Evolutionary conservation across 179 eudicot genomes (phyloP).

Genomic region (Amaranthus tricolor): DNA sequence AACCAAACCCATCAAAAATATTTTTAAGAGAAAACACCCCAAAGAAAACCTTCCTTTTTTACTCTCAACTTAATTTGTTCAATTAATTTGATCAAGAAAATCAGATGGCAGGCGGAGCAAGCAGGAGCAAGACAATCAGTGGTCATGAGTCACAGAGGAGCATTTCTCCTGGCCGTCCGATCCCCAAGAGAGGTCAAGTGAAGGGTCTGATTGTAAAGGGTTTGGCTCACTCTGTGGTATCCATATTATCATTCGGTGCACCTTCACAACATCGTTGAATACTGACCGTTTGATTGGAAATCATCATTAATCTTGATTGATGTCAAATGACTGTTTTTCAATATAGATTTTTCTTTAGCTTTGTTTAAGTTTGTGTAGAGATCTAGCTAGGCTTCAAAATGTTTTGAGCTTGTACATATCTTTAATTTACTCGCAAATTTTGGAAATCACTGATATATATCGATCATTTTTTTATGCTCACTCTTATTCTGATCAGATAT

Average conservation of each 20-base stretch:
- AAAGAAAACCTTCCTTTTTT: not conserved
- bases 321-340: too few relatives aligned
- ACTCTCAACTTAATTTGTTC: not conserved
- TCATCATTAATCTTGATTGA: too few relatives aligned
- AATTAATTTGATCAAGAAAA: not conserved
- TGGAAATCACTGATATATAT: too few relatives aligned
- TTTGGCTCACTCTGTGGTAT: constrained; percentile 8
- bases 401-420: too few relatives aligned
- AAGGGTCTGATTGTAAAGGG: constrained; percentile 3
- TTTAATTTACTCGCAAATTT: too few relatives aligned
- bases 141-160: constrained; percentile 12
- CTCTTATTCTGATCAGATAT: too few relatives aligned
- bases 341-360: too few relatives aligned
- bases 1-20: too few relatives aligned
- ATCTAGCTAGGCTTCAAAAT: too few relatives aligned
- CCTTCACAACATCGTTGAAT: not conserved
- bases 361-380: too few relatives aligned
- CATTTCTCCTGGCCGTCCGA: not conserved
- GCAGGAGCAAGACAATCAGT: not conserved
- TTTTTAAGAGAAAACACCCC: not conserved
- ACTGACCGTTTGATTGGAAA: not conserved
- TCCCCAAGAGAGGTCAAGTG: constrained; percentile 6
- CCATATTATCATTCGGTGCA: not conserved
- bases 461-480: too few relatives aligned
- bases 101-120: constrained; percentile 13